Percentiles rank a stretch among this genome's conserved stretches.
phyloP scores from a whole-genome alignment of 2,329 filamentous ascomycete species.

The Aspergillus fumigatus region DNA sequence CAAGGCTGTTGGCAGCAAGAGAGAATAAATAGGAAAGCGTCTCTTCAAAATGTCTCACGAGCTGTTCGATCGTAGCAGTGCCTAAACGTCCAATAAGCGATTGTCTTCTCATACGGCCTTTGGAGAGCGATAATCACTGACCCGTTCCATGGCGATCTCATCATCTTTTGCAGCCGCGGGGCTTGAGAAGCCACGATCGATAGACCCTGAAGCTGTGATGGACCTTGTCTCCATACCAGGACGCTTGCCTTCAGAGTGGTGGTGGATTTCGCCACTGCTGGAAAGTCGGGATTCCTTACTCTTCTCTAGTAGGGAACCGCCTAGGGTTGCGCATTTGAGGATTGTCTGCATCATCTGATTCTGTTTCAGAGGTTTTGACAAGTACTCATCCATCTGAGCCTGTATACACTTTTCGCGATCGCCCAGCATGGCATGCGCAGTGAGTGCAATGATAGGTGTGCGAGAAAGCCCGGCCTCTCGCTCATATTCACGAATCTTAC shows the following conservation, averaged over 20 bases:
- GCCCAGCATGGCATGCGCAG: conserved; percentile 97
- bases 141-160: conserved; percentile 57
- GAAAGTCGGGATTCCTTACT: conserved; percentile 40
- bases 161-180: conserved; percentile 58
- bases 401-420: conserved; percentile 97
- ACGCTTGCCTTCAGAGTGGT: conserved; percentile 38
- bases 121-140: conserved; percentile 30
- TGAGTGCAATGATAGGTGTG: conserved; percentile 93
- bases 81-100: conserved; percentile 15
- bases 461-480: conserved; percentile 71
- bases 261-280: conserved; percentile 38
- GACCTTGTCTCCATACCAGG: conserved; percentile 60
- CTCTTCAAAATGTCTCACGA: conserved; percentile 34
- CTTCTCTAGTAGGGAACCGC: conserved; percentile 45
- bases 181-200: conserved; percentile 55
- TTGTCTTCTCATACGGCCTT: conserved; percentile 2
- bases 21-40: conserved; percentile 19
- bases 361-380: conserved; percentile 93
- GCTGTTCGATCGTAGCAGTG: conserved; percentile 48
- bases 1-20: conserved; percentile 23
- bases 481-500: conserved; percentile 94
- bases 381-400: conserved; percentile 98
- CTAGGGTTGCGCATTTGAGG: conserved; percentile 89
- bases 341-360: conserved; percentile 98
- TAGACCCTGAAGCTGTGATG: conserved; percentile 63